A percentile compares a stretch with the other conserved stretches of the same genome.
Evolutionary conservation across 2,329 filamentous ascomycete species (phyloP).

Genomic region (Fusarium secorum): DNA sequence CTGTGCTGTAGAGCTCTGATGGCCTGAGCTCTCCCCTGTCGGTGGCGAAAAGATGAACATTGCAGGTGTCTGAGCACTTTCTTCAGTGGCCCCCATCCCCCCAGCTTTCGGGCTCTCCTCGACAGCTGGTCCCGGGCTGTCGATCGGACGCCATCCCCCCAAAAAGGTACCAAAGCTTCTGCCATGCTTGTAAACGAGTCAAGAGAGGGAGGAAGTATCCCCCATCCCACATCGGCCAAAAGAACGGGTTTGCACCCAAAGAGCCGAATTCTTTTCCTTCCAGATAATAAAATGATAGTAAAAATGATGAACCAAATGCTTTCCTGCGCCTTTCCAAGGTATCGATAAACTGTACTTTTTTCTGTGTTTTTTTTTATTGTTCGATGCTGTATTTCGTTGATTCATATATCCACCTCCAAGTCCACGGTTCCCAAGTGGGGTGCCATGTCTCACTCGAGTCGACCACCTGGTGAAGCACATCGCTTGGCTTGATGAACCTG

Average conservation of each 20-base stretch:
- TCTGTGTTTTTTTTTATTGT: constrained; percentile 17
- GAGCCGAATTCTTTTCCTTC: constrained; percentile 36
- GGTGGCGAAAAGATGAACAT: constrained; percentile 19
- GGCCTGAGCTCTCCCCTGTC: constrained; percentile 3
- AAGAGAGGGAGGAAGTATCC: neutral
- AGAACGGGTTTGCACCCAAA: constrained; percentile 40
- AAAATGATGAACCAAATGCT: neutral
- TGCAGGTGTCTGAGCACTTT: neutral
- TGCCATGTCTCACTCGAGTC: constrained; percentile 26
- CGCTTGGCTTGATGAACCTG: constrained; percentile 10
- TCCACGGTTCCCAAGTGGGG: constrained; percentile 18
- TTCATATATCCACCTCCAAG: neutral
- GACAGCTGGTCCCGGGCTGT: constrained; percentile 1
- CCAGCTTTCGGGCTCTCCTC: neutral
- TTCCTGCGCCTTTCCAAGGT: constrained; percentile 31
- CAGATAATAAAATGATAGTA: constrained; percentile 7
- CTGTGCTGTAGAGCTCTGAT: neutral
- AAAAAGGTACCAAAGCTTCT: constrained; percentile 26
- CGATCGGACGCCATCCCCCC: constrained; percentile 9
- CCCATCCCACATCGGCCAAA: constrained; percentile 16
- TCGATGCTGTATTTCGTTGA: constrained; percentile 27
- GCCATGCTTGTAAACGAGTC: neutral
- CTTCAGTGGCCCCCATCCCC: constrained; percentile 10
- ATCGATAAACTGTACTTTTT: constrained; percentile 22
- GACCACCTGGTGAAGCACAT: constrained; percentile 15